Evolutionary conservation across 2,329 filamentous ascomycete genomes (phyloP), one percentile per base, ranked within the genome.

Genomic region (Neonectria sp.): DNA sequence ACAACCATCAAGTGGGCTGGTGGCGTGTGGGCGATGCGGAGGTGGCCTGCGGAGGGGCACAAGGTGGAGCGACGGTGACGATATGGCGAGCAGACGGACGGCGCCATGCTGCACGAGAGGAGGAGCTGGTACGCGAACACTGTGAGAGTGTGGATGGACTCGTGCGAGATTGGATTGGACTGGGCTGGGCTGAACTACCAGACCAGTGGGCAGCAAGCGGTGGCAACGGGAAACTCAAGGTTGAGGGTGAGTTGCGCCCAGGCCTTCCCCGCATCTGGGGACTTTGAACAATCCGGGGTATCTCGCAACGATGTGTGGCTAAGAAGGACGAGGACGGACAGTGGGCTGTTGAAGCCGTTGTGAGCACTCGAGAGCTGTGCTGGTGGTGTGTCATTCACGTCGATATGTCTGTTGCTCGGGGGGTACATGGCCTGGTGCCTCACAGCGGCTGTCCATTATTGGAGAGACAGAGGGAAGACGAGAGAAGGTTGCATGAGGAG

Each of bases 321-420:
- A 58, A 53, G 60, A 48, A 40, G 37, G 37, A 40, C 37, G 15
- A 40, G 37, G 37, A 40, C 15, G 69, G 61, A 56, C 25, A 57
- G 59, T 75, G 69, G 69, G 67, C 71, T 68, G 73, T 73, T 74
- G 27, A 8, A 57, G 73, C 68, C 73, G 69, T 70, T 45, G 40
- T 5, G 40, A 45, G 11, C 11, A 21, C 8, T 11, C n/a, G 40
- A 72, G 71, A 74, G 71, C 67, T 56, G 57, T 58, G 33, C 15
- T 45, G 64, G 73, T 76, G 72, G 71, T 76, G 71, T 76, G 74
- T 62, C 71, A 73, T 72, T 60, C 45, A 15, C 45, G 24, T 24
- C 29, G 13, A 43, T 33, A 17, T 43, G 21, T 31, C 25, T 48
- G 17, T 46, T 52, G 13, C 48, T 52, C 25, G 48, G 48, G 25